Evolutionary conservation across 495 filamentous ascomycete genomes (phyloP).

Genomic region (Aspergillus conjunctus): DNA sequence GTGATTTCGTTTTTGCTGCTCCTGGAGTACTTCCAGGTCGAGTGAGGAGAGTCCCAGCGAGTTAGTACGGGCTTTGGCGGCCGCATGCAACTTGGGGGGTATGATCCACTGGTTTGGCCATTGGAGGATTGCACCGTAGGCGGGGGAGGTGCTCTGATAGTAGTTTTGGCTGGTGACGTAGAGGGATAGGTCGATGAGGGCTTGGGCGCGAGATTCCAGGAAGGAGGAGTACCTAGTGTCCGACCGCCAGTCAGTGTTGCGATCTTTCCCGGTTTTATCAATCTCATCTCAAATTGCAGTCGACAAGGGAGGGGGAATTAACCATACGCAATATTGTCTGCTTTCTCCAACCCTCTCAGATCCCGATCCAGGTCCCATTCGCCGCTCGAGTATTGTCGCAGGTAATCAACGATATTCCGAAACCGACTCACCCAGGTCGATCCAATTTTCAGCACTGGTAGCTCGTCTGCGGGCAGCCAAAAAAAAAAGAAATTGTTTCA

Average conservation of each 20-base stretch:
- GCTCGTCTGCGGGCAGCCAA: constrained; percentile 55
- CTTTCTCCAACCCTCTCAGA: constrained; percentile 46
- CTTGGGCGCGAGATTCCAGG: constrained; percentile 61
- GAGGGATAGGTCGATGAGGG: constrained; percentile 76
- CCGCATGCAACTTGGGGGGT: constrained; percentile 63
- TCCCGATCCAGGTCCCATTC: constrained; percentile 58
- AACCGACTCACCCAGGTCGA: constrained; percentile 69
- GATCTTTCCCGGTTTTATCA: constrained; percentile 1
- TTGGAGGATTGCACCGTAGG: constrained; percentile 72
- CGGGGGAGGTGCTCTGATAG: constrained; percentile 66
- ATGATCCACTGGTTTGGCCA: constrained; percentile 84
- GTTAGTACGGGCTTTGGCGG: constrained; percentile 69
- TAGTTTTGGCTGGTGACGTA: constrained; percentile 91
- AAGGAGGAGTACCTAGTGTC: constrained; percentile 58
- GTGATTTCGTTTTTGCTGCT: constrained; percentile 47
- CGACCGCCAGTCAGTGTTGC: constrained; percentile 18
- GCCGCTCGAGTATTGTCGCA: constrained; percentile 55
- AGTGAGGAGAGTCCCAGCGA: constrained; percentile 71
- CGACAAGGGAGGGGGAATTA: neutral
- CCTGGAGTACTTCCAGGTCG: constrained; percentile 58
- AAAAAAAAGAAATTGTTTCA: constrained; percentile 12
- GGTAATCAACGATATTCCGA: constrained; percentile 70
- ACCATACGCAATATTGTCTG: constrained; percentile 59
- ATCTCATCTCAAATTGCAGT: neutral
- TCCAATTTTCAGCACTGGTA: constrained; percentile 72